Evolutionary conservation across 805 yeast species (phyloP).

Genomic region (Saturnispora hagleri): DNA sequence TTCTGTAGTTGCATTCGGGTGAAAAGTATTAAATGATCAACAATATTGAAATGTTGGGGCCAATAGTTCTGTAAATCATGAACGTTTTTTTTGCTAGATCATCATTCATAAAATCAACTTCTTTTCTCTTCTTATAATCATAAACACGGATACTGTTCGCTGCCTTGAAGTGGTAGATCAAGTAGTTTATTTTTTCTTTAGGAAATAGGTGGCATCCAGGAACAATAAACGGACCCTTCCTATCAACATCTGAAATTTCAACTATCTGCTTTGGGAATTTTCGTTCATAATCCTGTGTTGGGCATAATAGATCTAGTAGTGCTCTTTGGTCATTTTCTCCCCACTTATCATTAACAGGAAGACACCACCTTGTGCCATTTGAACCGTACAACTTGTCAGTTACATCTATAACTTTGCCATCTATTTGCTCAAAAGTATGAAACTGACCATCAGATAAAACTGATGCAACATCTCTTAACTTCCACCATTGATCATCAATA

Average conservation of each 20-base stretch:
- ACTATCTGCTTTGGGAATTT: not conserved
- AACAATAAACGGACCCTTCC: conserved; percentile 1
- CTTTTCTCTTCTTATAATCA: not conserved
- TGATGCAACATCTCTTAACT: conserved; percentile 10
- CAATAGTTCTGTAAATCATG: not conserved
- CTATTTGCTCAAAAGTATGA: conserved; percentile 3
- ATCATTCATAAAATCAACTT: not conserved
- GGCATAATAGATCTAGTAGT: not conserved
- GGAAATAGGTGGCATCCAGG: conserved; percentile 4
- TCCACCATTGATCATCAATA: conserved; percentile 10
- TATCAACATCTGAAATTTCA: not conserved
- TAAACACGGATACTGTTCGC: not conserved
- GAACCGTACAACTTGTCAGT: conserved; percentile 35
- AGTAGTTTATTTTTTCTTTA: not conserved
- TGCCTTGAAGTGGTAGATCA: not conserved
- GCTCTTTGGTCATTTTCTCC: not conserved
- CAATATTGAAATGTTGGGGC: not conserved
- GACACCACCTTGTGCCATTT: conserved; percentile 15
- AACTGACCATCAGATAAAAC: conserved; percentile 8
- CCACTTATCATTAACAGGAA: not conserved
- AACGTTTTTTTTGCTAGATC: not conserved
- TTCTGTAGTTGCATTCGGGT: conserved; percentile 39
- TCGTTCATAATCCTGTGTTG: not conserved
- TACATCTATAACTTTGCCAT: conserved; percentile 10
- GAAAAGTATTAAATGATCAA: not conserved